Evolutionary conservation across 2,329 filamentous ascomycete species (phyloP).

Genomic region (Fusarium citri): DNA sequence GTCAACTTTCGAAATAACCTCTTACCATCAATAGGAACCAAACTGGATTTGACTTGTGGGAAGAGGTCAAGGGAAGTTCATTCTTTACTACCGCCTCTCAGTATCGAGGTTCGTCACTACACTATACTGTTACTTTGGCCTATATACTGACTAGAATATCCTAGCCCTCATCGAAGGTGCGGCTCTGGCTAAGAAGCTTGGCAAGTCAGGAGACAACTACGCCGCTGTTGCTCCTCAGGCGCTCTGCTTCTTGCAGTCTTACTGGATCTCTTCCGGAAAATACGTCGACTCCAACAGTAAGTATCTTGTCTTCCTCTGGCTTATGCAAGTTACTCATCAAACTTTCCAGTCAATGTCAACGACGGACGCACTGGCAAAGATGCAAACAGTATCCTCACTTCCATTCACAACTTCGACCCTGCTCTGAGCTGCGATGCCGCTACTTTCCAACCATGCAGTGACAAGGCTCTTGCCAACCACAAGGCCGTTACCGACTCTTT

Average conservation of each 20-base stretch:
- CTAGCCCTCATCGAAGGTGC: constrained; percentile 73
- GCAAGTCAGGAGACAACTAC: constrained; percentile 70
- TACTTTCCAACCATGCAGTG: constrained; percentile 83
- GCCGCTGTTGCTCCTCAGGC: constrained; percentile 74
- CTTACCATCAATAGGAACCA: constrained; percentile 56
- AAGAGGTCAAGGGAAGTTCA: constrained; percentile 79
- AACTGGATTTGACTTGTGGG: constrained; percentile 82
- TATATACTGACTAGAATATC: background rate
- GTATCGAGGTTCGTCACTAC: constrained; percentile 66
- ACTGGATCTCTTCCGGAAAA: constrained; percentile 72
- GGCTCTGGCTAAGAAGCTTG: constrained; percentile 72
- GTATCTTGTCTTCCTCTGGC: constrained; percentile 16
- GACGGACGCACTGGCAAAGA: constrained; percentile 76
- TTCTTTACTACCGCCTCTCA: constrained; percentile 82
- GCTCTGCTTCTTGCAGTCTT: constrained; percentile 78
- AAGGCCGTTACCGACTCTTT: constrained; percentile 82
- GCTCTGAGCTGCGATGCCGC: constrained; percentile 71
- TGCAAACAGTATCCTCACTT: constrained; percentile 74
- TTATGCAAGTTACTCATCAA: background rate
- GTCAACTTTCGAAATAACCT: background rate
- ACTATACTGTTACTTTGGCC: background rate
- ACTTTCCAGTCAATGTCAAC: constrained; percentile 62
- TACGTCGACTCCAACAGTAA: constrained; percentile 76
- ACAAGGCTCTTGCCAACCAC: constrained; percentile 77
- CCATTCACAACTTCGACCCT: constrained; percentile 78